Percentiles rank a stretch among this genome's conserved stretches.
phyloP scores from a whole-genome alignment of 192 early-diverging fungal species.

The Coemansia sp. region DNA sequence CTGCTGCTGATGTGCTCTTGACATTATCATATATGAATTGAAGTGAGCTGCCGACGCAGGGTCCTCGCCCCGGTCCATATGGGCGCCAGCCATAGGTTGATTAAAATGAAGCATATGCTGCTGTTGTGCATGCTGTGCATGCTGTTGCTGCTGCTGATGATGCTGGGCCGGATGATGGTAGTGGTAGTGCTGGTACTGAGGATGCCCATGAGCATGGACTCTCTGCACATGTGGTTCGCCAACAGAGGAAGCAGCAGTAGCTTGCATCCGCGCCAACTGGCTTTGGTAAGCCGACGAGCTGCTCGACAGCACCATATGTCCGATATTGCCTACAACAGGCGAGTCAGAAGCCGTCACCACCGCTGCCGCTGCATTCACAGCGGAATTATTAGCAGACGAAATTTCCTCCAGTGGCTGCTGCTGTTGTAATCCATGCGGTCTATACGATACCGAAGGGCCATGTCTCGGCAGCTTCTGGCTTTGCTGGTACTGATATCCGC shows the following conservation, averaged over 20 bases:
- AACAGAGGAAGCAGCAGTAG: neutral
- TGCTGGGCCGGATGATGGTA: slow-evolving; percentile 12
- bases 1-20: slow-evolving; percentile 30
- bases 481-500: slow-evolving; percentile 13
- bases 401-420: too few relatives aligned
- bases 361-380: neutral
- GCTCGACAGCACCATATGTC: slow-evolving; percentile 7
- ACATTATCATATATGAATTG: slow-evolving; percentile 32
- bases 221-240: neutral
- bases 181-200: neutral
- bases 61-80: slow-evolving; percentile 15
- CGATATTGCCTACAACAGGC: slow-evolving; percentile 2
- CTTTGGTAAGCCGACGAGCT: slow-evolving; percentile 7
- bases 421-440: too few relatives aligned
- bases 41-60: slow-evolving; percentile 13
- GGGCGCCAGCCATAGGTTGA: slow-evolving; percentile 22
- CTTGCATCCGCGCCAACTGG: slow-evolving; percentile 17
- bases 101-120: slow-evolving; percentile 30
- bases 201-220: neutral
- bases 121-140: slow-evolving; percentile 14
- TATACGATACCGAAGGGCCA: neutral
- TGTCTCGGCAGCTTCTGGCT: slow-evolving; percentile 15
- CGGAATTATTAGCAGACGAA: neutral
- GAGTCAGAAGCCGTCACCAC: neutral
- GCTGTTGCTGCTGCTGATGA: slow-evolving; percentile 11